Evolutionary conservation across 2,329 filamentous ascomycete genomes (phyloP).

Genomic region (Graphilbum ipis-grandicollis): DNA sequence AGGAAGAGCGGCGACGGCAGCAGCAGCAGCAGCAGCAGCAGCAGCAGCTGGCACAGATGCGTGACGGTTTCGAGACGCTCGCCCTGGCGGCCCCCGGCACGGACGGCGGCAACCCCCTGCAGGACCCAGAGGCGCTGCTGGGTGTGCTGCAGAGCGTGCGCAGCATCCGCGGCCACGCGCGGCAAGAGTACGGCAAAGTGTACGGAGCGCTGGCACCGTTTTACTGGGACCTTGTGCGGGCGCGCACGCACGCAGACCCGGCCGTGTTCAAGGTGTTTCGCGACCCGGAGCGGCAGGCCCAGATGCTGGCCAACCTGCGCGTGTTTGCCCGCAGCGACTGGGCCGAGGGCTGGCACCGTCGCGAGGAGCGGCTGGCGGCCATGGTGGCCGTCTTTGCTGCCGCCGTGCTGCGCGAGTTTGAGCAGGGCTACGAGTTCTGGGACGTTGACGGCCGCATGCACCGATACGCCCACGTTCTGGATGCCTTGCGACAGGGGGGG

Average conservation of each 20-base stretch:
- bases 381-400: conserved; percentile 79
- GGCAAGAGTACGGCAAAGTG: conserved; percentile 79
- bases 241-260: conserved; percentile 60
- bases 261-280: conserved; percentile 73
- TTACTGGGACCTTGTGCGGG: conserved; percentile 64
- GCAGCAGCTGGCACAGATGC: conserved; percentile 4
- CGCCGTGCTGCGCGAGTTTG: conserved; percentile 79
- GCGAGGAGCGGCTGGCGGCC: conserved; percentile 53
- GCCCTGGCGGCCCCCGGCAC: conserved; percentile 28
- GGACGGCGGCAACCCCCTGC: conserved; percentile 19
- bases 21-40: conserved; percentile 20
- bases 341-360: conserved; percentile 51
- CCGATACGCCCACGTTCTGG: conserved; percentile 73
- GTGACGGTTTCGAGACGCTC: conserved; percentile 68
- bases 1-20: conserved; percentile 34
- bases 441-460: conserved; percentile 82
- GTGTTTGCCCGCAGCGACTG: conserved; percentile 69
- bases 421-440: conserved; percentile 75
- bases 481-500: too few species aligned
- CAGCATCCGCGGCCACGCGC: conserved; percentile 69
- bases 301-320: conserved; percentile 68
- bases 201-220: conserved; percentile 80
- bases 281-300: conserved; percentile 78
- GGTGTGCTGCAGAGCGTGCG: conserved; percentile 51
- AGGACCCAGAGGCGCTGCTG: conserved; percentile 48